Evolutionary conservation across 2,329 filamentous ascomycete species (phyloP).

Genomic region (Fusarium stilboides): DNA sequence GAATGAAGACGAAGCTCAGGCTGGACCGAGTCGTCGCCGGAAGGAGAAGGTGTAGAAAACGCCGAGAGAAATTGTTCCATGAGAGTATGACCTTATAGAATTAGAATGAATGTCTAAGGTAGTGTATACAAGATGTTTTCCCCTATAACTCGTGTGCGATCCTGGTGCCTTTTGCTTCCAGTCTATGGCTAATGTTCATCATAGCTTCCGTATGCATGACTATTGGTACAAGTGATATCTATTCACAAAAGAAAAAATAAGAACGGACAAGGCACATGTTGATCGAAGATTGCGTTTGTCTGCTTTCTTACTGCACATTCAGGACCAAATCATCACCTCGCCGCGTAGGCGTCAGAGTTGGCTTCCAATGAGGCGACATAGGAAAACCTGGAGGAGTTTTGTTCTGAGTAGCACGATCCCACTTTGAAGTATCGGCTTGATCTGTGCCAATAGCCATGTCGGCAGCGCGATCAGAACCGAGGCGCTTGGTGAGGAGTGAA

Average conservation of each 20-base stretch:
- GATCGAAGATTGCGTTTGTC: slow-evolving; percentile 9
- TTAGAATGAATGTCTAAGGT: slow-evolving; percentile 45
- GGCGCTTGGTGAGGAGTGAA: slow-evolving; percentile 67
- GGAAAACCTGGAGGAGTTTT: slow-evolving; percentile 29
- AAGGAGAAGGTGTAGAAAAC: slow-evolving; percentile 13
- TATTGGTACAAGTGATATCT: slow-evolving; percentile 46
- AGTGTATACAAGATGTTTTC: slow-evolving; percentile 46
- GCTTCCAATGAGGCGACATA: slow-evolving; percentile 58
- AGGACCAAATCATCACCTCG: slow-evolving; percentile 76
- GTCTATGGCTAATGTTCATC: slow-evolving; percentile 45
- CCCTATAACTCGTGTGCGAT: slow-evolving; percentile 22
- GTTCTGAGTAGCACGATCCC: slow-evolving; percentile 35
- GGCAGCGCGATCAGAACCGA: slow-evolving; percentile 65
- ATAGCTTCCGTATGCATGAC: slow-evolving; percentile 37
- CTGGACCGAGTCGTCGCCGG: slow-evolving; percentile 15
- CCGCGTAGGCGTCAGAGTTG: slow-evolving; percentile 76
- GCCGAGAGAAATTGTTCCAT: not conserved
- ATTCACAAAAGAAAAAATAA: slow-evolving; percentile 12
- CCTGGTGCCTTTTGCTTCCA: slow-evolving; percentile 30
- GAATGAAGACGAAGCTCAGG: slow-evolving; percentile 45
- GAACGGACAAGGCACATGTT: slow-evolving; percentile 20
- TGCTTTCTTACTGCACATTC: slow-evolving; percentile 63
- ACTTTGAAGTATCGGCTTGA: slow-evolving; percentile 19
- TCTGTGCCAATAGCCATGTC: slow-evolving; percentile 58
- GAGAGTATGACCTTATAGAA: slow-evolving; percentile 27